These are phyloP conservation scores for Cryphonectria carpinicola DNA, from an alignment of 2,329 filamentous ascomycete genomes.

Conservation along the genomic window DNA sequence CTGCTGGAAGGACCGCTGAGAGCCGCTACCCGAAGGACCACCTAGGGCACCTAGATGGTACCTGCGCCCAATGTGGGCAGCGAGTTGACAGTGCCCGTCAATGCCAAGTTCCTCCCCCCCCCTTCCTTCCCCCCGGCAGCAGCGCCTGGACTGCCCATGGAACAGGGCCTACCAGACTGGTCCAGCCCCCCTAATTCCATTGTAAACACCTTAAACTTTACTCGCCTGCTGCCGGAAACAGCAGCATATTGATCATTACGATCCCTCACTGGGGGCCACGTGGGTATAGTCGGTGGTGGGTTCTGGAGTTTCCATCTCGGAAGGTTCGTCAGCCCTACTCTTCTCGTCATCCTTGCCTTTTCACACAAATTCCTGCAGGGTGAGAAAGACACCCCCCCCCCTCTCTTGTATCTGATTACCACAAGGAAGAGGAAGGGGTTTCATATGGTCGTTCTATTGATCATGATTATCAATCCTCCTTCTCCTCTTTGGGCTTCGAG, in stretches of 20 bases:
- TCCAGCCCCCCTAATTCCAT: neutral
- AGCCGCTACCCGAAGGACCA: neutral
- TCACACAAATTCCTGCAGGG: neutral
- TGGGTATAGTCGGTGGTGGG: slow-evolving; percentile 2
- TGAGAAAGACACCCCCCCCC: neutral
- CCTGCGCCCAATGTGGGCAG: neutral
- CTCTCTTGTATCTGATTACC: neutral
- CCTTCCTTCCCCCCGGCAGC: neutral
- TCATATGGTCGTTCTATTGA: neutral
- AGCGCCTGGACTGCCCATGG: neutral
- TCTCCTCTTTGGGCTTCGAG: neutral
- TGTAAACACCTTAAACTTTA: neutral
- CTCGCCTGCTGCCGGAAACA: neutral
- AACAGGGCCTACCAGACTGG: neutral
- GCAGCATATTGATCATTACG: neutral
- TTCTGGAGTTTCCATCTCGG: neutral
- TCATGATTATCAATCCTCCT: neutral
- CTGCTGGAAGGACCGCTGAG: slow-evolving; percentile 3
- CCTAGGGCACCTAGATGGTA: neutral
- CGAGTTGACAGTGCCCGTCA: neutral
- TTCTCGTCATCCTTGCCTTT: neutral
- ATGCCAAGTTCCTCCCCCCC: neutral
- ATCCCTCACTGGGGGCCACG: neutral
- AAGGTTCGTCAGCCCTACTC: slow-evolving; percentile 9
- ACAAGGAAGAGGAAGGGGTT: neutral